Evolutionary conservation across 2,329 filamentous ascomycete species (phyloP).

Genomic region (Orbilia oligospora): DNA sequence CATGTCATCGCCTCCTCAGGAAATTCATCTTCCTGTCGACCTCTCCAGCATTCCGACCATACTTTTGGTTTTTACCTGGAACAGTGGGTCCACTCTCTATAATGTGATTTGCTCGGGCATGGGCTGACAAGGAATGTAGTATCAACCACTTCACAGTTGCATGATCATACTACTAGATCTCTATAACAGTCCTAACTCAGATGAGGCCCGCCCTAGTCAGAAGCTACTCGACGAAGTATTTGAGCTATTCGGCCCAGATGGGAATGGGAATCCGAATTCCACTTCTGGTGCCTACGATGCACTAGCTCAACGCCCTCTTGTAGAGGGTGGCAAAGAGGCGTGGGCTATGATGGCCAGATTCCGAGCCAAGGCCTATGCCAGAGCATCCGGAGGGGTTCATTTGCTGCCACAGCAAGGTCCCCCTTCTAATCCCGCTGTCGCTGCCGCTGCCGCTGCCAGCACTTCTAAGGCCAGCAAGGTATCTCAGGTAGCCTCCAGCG

Average conservation of each 20-base stretch:
- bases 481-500: background rate
- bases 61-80: constrained; percentile 64
- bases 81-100: constrained; percentile 55
- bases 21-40: constrained; percentile 63
- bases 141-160: constrained; percentile 64
- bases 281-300: constrained; percentile 57
- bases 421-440: constrained; percentile 14
- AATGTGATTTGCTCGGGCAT: background rate
- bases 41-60: constrained; percentile 63
- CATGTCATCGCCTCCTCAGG: constrained; percentile 63
- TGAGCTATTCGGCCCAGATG: constrained; percentile 63
- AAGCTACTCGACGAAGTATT: constrained; percentile 63
- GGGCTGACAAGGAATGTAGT: constrained; percentile 43
- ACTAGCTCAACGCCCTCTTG: constrained; percentile 59
- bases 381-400: constrained; percentile 30
- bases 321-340: constrained; percentile 63
- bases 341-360: constrained; percentile 63
- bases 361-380: constrained; percentile 62
- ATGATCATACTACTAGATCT: constrained; percentile 64
- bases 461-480: constrained; percentile 11
- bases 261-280: constrained; percentile 59
- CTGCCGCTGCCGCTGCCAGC: constrained; percentile 5
- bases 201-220: constrained; percentile 59
- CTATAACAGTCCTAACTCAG: constrained; percentile 61
- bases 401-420: constrained; percentile 12